Conservation (phyloP, 2,329 filamentous ascomycete genomes). For the Ophiostoma tasmaniense region DNA sequence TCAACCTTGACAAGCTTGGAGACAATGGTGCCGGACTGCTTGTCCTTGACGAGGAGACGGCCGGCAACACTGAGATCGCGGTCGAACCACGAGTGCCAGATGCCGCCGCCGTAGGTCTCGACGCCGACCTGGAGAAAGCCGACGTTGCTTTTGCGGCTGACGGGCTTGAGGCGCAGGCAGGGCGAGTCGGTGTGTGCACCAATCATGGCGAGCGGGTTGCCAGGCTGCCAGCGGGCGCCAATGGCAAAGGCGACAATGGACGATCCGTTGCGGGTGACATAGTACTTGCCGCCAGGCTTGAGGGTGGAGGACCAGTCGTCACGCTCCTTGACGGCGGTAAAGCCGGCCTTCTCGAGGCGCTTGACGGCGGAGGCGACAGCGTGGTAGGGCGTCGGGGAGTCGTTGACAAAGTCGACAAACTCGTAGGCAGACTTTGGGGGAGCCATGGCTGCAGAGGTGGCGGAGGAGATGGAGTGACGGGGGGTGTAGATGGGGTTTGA, state of each 20-base stretch:
- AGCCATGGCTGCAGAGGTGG: constrained; percentile 36
- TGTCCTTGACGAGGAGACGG: constrained; percentile 61
- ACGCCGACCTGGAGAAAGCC: constrained; percentile 93
- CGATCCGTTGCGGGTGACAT: constrained; percentile 85
- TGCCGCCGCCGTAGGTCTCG: constrained; percentile 91
- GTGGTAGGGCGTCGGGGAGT: constrained; percentile 92
- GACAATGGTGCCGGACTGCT: constrained; percentile 57
- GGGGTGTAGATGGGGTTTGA: not conserved
- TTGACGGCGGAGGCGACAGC: constrained; percentile 72
- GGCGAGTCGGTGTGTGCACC: constrained; percentile 95
- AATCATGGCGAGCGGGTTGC: constrained; percentile 85
- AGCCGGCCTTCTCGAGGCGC: constrained; percentile 74
- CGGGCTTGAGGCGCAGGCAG: constrained; percentile 83
- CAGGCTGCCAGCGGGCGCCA: constrained; percentile 81
- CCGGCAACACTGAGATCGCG: constrained; percentile 87
- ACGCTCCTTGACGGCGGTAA: constrained; percentile 80
- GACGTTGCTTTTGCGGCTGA: constrained; percentile 77
- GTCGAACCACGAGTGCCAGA: constrained; percentile 99
- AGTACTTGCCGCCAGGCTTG: constrained; percentile 87
- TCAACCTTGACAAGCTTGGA: constrained; percentile 86
- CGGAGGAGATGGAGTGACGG: constrained; percentile 14
- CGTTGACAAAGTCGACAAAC: constrained; percentile 90
- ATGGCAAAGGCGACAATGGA: constrained; percentile 90
- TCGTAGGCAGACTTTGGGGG: constrained; percentile 58
- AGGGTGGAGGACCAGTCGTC: constrained; percentile 78